A percentile compares a stretch with the other conserved stretches of the same genome.
These are phyloP conservation scores for Phytophthora macrochlamydospora DNA, from an alignment of 352 stramenopile genomes.

Conservation along the genomic window DNA sequence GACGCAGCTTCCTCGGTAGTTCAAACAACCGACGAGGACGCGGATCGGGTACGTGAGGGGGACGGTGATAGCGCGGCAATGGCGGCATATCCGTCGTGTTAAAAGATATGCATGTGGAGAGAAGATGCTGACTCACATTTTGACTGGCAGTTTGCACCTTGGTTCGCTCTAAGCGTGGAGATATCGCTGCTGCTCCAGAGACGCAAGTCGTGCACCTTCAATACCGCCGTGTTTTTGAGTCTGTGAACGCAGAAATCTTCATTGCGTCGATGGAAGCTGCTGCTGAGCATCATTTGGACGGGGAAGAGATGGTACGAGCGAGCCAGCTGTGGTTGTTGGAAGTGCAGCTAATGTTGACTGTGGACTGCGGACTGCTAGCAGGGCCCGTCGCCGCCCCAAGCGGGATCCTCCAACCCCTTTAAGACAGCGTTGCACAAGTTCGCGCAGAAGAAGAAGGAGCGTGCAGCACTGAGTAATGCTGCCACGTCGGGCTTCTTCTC, in stretches of 20 bases:
- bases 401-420: slow-evolving; percentile 68
- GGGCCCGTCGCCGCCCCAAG: slow-evolving; percentile 27
- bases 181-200: background rate
- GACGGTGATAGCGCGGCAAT: background rate
- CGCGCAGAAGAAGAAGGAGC: slow-evolving; percentile 78
- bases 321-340: background rate
- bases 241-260: background rate
- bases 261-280: background rate
- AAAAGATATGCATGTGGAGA: background rate
- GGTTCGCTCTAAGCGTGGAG: background rate
- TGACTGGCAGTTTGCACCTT: background rate
- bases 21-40: background rate
- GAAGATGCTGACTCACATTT: background rate
- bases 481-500: slow-evolving; percentile 79
- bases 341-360: slow-evolving; percentile 1
- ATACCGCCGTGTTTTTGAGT: no score
- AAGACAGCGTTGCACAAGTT: slow-evolving; percentile 85
- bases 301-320: background rate
- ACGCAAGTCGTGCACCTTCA: background rate
- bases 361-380: slow-evolving; percentile 14
- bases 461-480: slow-evolving; percentile 39
- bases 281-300: background rate
- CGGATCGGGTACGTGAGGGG: background rate
- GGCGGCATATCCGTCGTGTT: background rate
- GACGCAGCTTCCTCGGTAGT: background rate